These are phyloP conservation scores for Irpex rosettiformis DNA, from an alignment of 1,284 basidiomycete species.

Conservation along the genomic window DNA sequence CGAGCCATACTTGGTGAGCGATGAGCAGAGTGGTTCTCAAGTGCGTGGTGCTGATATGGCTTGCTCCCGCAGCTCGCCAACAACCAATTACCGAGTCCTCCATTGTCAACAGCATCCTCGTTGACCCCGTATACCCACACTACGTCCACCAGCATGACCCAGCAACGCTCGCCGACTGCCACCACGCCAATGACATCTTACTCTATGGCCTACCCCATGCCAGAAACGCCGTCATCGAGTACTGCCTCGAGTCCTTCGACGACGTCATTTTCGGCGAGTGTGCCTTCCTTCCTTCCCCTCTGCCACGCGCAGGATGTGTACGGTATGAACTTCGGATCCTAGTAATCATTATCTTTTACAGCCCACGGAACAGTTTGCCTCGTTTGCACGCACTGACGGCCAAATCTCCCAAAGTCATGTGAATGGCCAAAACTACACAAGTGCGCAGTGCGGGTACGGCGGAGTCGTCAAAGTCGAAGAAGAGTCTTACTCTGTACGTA, in stretches of 20 bases:
- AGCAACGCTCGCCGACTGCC: slow-evolving; percentile 31
- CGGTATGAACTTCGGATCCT: slow-evolving; percentile 40
- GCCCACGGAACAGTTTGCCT: slow-evolving; percentile 50
- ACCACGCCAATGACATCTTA: slow-evolving; percentile 36
- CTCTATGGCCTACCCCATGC: slow-evolving; percentile 53
- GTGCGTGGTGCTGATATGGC: background rate
- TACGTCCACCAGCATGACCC: slow-evolving; percentile 18
- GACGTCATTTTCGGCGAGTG: slow-evolving; percentile 77
- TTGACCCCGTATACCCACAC: slow-evolving; percentile 5
- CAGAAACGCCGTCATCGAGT: slow-evolving; percentile 69
- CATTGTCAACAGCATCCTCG: slow-evolving; percentile 6
- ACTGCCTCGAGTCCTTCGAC: slow-evolving; percentile 68
- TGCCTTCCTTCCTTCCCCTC: slow-evolving; percentile 37
- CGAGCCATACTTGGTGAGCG: slow-evolving; percentile 54
- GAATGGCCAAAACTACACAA: background rate
- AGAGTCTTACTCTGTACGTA: slow-evolving; percentile 55
- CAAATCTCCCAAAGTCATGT: slow-evolving; percentile 1
- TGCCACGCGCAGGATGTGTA: slow-evolving; percentile 27
- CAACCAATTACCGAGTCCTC: slow-evolving; percentile 8
- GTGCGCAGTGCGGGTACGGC: too few species aligned
- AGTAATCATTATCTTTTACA: slow-evolving; percentile 45
- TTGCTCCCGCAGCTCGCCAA: background rate
- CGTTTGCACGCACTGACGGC: slow-evolving; percentile 17
- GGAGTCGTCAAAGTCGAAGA: slow-evolving; percentile 51
- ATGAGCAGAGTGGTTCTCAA: slow-evolving; percentile 2